Conservation (phyloP, 1,284 basidiomycete species). For the Puccinia polysora region DNA sequence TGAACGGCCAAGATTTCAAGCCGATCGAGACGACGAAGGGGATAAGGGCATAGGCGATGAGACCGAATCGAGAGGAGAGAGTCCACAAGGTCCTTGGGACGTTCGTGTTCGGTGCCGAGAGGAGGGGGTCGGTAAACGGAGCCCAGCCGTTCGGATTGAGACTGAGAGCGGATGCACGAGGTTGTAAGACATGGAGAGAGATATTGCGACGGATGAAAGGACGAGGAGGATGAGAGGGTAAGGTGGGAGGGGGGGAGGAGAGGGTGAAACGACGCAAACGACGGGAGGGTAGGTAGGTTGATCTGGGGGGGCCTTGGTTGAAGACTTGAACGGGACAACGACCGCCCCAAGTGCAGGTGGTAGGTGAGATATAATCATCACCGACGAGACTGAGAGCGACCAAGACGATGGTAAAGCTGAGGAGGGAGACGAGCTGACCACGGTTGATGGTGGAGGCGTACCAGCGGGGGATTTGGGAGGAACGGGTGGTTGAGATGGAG, state of each 20-base stretch:
- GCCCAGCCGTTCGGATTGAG: slow-evolving; percentile 50
- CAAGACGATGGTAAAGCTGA: slow-evolving; percentile 55
- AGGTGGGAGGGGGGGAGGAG: not conserved
- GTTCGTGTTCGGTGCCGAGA: slow-evolving; percentile 58
- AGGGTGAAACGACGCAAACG: too few relatives aligned
- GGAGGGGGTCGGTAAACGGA: slow-evolving; percentile 48
- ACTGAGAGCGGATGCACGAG: slow-evolving; percentile 44
- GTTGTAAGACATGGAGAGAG: slow-evolving; percentile 18
- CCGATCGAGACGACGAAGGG: slow-evolving; percentile 72
- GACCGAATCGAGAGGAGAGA: slow-evolving; percentile 65
- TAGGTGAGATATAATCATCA: slow-evolving; percentile 68
- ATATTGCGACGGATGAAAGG: too few relatives aligned
- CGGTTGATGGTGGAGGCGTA: slow-evolving; percentile 33
- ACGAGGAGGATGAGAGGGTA: slow-evolving; percentile 43
- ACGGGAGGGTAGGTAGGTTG: slow-evolving; percentile 33
- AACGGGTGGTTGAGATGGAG: not conserved
- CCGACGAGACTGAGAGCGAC: slow-evolving; percentile 58
- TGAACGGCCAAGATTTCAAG: slow-evolving; percentile 75
- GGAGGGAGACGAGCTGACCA: slow-evolving; percentile 50
- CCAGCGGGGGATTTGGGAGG: not conserved
- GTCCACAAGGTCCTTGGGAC: slow-evolving; percentile 75
- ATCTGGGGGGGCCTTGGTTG: slow-evolving; percentile 34
- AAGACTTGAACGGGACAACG: slow-evolving; percentile 40
- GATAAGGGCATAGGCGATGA: slow-evolving; percentile 71
- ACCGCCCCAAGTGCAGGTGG: slow-evolving; percentile 51